Conservation (phyloP, 2,329 filamentous ascomycete genomes). For the Meredithiella fracta region DNA sequence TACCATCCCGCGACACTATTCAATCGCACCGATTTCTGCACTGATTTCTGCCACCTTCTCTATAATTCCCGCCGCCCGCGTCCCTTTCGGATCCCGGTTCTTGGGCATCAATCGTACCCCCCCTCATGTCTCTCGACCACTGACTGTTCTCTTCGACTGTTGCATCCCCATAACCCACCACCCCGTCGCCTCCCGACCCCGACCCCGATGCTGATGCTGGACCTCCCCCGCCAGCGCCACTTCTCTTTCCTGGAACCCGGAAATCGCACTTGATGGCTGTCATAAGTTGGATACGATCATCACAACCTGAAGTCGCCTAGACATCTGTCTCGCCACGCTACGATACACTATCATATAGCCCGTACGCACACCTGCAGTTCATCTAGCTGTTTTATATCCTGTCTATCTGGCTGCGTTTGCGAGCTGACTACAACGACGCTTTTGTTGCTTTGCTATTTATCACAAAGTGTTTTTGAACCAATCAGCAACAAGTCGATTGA, state of each 20-base stretch:
- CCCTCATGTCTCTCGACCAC: not conserved
- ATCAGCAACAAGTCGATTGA: not conserved
- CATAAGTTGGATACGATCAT: constrained; percentile 3
- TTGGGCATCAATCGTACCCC: too few species aligned
- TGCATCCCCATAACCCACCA: not conserved
- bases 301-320: not conserved
- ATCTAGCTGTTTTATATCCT: constrained; percentile 1
- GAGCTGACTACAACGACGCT: not conserved
- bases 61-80: not conserved
- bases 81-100: not conserved
- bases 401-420: not conserved
- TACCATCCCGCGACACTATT: too few species aligned
- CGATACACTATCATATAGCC: too few species aligned
- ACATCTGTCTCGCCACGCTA: not conserved
- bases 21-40: too few species aligned
- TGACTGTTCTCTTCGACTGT: not conserved
- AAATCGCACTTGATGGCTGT: constrained; percentile 12
- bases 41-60: not conserved
- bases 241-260: constrained; percentile 12
- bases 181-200: not conserved
- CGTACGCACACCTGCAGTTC: not conserved
- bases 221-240: constrained; percentile 12
- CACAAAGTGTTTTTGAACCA: not conserved
- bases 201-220: constrained; percentile 13
- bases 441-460: not conserved